A percentile compares a stretch with the other conserved stretches of the same genome.
phyloP scores from a whole-genome alignment of 495 filamentous ascomycete genomes.

The Patellaria atrata region DNA sequence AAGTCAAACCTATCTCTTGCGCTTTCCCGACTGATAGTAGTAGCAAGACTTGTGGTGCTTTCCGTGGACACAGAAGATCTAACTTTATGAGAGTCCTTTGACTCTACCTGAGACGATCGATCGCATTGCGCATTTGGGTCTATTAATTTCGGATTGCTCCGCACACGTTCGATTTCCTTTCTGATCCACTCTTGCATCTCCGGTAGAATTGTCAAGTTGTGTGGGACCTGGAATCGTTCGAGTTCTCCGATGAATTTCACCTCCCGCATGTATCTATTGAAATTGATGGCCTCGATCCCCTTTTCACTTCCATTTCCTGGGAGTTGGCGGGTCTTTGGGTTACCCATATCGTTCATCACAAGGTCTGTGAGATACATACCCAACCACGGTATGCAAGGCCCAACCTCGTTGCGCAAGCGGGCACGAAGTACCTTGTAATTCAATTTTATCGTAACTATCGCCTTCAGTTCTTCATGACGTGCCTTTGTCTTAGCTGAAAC shows the following conservation, averaged over 20 bases:
- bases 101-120: slow-evolving; percentile 77
- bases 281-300: slow-evolving; percentile 78
- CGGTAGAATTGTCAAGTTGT: slow-evolving; percentile 66
- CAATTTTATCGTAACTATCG: slow-evolving; percentile 71
- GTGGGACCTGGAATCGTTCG: slow-evolving; percentile 94
- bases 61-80: slow-evolving; percentile 9
- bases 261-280: slow-evolving; percentile 91
- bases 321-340: slow-evolving; percentile 59
- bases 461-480: slow-evolving; percentile 59
- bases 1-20: slow-evolving; percentile 21
- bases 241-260: slow-evolving; percentile 91
- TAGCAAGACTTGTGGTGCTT: slow-evolving; percentile 4
- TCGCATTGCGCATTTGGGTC: too few species aligned
- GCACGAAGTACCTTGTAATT: slow-evolving; percentile 87
- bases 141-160: too few species aligned
- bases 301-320: slow-evolving; percentile 36
- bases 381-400: slow-evolving; percentile 92
- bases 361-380: slow-evolving; percentile 90
- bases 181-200: slow-evolving; percentile 94
- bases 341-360: slow-evolving; percentile 83
- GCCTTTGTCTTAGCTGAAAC: slow-evolving; percentile 76
- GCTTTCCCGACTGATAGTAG: slow-evolving; percentile 10
- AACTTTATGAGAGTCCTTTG: slow-evolving; percentile 39
- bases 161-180: slow-evolving; percentile 65
- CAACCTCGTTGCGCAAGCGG: slow-evolving; percentile 72